phyloP scores from a whole-genome alignment of 2,329 filamentous ascomycete species.

The Microdochium paspali region DNA sequence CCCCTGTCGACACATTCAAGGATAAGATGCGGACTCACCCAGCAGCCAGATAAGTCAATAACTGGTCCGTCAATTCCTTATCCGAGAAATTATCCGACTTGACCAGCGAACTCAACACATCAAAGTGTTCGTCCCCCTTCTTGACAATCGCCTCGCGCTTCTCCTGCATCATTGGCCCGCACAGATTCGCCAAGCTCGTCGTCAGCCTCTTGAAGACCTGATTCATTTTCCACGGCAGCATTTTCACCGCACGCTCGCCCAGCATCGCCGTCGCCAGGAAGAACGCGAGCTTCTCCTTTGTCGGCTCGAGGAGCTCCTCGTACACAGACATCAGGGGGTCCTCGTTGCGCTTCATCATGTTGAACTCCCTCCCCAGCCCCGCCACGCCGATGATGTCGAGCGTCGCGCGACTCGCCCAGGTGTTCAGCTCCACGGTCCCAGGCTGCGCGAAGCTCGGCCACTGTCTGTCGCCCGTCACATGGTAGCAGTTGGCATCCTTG shows the following conservation, averaged over 20 bases:
- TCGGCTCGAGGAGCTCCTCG: conserved; percentile 33
- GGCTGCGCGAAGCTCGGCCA: not conserved
- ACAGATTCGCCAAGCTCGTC: conserved; percentile 26
- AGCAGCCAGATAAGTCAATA: conserved; percentile 45
- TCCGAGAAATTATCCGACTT: conserved; percentile 42
- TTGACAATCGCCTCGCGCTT: conserved; percentile 36
- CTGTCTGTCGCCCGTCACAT: conserved; percentile 6
- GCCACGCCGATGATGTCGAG: conserved; percentile 52
- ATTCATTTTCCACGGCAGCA: conserved; percentile 37
- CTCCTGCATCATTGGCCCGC: conserved; percentile 34
- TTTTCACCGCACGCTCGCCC: conserved; percentile 23
- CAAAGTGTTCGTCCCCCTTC: conserved; percentile 37
- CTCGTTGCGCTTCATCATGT: conserved; percentile 24
- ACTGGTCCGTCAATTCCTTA: conserved; percentile 39
- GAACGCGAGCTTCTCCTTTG: conserved; percentile 33
- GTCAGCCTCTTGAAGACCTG: conserved; percentile 25
- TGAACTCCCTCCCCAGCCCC: conserved; percentile 45
- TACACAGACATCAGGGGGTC: conserved; percentile 35
- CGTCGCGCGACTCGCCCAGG: conserved; percentile 43
- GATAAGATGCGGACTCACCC: conserved; percentile 46
- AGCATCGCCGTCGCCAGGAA: conserved; percentile 27
- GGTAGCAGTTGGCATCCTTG: too few species aligned
- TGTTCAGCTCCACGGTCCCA: conserved; percentile 23
- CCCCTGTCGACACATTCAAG: too few species aligned
- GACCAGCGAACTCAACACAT: conserved; percentile 54